Percentiles rank a stretch among this genome's conserved stretches.
phyloP scores from a whole-genome alignment of 176 grass and related monocot genomes.

The Musa itinerans region DNA sequence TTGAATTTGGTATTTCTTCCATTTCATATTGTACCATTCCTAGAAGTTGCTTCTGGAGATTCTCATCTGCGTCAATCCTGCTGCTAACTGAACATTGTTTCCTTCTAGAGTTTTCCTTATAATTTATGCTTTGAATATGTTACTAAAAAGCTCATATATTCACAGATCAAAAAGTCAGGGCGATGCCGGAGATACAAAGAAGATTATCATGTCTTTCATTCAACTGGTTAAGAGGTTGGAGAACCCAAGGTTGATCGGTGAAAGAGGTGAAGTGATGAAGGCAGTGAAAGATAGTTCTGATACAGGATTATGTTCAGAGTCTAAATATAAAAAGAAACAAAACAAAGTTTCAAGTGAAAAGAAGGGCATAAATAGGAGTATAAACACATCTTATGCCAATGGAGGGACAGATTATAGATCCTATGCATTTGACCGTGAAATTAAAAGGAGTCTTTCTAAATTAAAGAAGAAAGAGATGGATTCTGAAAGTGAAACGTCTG shows the following conservation, averaged over 20 bases:
- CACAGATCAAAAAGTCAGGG: conserved; percentile 56
- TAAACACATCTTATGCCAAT: conserved; percentile 21
- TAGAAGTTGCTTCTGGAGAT: background rate
- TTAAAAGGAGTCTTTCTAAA: conserved; percentile 97
- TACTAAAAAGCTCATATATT: conserved; percentile 25
- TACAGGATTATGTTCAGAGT: conserved; percentile 45
- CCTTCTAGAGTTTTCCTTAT: no score
- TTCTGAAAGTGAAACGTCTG: conserved; percentile 94
- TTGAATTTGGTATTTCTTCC: background rate
- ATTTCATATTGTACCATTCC: background rate
- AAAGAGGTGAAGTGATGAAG: conserved; percentile 46
- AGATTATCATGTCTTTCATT: conserved; percentile 88
- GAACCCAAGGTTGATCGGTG: conserved; percentile 53
- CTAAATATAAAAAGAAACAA: conserved; percentile 84
- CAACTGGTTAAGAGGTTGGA: conserved; percentile 89
- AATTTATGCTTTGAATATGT: background rate
- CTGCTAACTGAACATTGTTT: no score
- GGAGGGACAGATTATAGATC: conserved; percentile 44
- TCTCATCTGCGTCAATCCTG: no score
- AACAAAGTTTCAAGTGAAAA: conserved; percentile 44
- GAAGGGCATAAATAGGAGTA: conserved; percentile 43
- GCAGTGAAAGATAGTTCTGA: conserved; percentile 50
- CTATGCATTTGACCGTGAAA: conserved; percentile 77
- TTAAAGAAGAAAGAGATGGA: conserved; percentile 76
- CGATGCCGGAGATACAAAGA: conserved; percentile 73